Conservation (phyloP, 2,329 filamentous ascomycete species). For the Fusarium illudens region DNA sequence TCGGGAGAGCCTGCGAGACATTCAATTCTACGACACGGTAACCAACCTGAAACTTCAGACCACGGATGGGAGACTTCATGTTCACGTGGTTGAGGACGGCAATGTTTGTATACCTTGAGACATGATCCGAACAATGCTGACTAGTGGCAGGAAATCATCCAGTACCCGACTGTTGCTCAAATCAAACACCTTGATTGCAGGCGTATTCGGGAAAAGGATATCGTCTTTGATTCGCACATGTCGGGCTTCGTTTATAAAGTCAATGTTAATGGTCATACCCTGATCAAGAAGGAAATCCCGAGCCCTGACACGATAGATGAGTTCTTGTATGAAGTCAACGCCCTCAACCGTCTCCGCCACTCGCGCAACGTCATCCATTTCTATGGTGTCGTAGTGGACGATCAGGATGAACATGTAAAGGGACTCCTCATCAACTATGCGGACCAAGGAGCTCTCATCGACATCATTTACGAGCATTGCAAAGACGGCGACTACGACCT, state of each 20-base stretch:
- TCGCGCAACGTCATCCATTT: slow-evolving; percentile 84
- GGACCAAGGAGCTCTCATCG: slow-evolving; percentile 85
- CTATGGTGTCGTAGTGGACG: slow-evolving; percentile 87
- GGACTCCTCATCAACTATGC: slow-evolving; percentile 91
- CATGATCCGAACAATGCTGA: slow-evolving; percentile 22
- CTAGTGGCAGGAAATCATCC: slow-evolving; percentile 77
- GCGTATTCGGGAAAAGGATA: slow-evolving; percentile 74
- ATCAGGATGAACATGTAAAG: slow-evolving; percentile 84
- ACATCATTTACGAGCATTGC: slow-evolving; percentile 84
- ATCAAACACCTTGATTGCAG: slow-evolving; percentile 76
- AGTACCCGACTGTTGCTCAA: slow-evolving; percentile 77
- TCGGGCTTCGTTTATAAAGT: slow-evolving; percentile 99
- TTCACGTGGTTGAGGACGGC: slow-evolving; percentile 96
- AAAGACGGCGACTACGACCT: slow-evolving; percentile 64
- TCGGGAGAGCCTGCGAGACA: slow-evolving; percentile 88
- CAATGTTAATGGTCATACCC: slow-evolving; percentile 68
- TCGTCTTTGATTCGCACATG: slow-evolving; percentile 90
- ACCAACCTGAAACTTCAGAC: slow-evolving; percentile 96
- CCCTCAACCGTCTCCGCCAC: slow-evolving; percentile 78
- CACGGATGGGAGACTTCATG: slow-evolving; percentile 84
- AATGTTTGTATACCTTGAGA: slow-evolving; percentile 62
- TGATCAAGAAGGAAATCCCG: slow-evolving; percentile 98
- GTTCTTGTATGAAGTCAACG: slow-evolving; percentile 97
- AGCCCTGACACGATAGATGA: slow-evolving; percentile 95
- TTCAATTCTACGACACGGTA: slow-evolving; percentile 95